These are phyloP conservation scores for Alternaria ventricosa DNA, from an alignment of 2,329 filamentous ascomycete genomes.

Conservation along the genomic window DNA sequence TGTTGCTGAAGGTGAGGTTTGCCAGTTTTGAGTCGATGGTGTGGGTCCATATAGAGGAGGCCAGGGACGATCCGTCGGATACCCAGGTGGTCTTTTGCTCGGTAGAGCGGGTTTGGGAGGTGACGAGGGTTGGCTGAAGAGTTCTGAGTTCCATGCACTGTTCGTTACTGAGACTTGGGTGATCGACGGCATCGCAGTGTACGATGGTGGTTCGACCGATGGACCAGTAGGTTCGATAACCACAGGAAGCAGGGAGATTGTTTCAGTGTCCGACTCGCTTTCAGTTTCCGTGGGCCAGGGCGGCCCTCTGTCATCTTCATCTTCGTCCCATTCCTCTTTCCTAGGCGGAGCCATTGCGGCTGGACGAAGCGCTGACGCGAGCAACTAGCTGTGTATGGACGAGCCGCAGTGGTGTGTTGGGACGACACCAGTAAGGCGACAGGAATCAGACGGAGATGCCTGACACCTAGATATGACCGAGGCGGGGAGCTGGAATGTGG, in stretches of 20 bases:
- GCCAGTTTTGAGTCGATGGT: neutral
- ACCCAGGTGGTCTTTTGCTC: neutral
- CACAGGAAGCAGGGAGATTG: neutral
- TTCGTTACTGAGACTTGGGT: neutral
- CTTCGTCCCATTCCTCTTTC: constrained; percentile 5
- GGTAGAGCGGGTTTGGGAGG: neutral
- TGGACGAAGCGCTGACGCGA: constrained; percentile 26
- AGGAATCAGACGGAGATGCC: neutral
- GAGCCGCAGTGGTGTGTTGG: constrained; percentile 20
- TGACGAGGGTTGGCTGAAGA: neutral
- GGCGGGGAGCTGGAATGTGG: constrained; percentile 15
- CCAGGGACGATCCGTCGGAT: neutral
- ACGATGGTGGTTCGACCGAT: neutral
- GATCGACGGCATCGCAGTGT: neutral
- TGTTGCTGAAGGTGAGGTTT: neutral
- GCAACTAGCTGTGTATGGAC: constrained; percentile 11
- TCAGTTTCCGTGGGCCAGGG: neutral
- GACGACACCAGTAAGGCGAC: constrained; percentile 12
- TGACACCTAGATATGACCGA: constrained; percentile 19
- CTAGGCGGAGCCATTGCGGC: constrained; percentile 26
- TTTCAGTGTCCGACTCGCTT: neutral
- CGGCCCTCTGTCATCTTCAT: constrained; percentile 1
- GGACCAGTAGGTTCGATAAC: neutral
- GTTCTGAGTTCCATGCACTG: neutral
- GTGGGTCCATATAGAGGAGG: neutral